Evolutionary conservation across 2,329 filamentous ascomycete genomes (phyloP).

Genomic region (Chrysoporthe puriensis): DNA sequence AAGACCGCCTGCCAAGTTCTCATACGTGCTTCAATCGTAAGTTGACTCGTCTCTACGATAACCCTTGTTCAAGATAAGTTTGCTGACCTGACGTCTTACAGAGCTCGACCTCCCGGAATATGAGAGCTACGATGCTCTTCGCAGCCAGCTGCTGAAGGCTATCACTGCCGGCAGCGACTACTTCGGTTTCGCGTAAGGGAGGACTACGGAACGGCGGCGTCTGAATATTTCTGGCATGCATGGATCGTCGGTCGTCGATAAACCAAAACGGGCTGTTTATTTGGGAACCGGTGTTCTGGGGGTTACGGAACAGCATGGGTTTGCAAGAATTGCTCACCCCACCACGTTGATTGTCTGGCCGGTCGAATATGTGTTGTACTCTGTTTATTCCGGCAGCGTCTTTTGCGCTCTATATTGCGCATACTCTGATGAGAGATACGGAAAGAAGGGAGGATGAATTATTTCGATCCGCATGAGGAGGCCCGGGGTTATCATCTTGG

Average conservation of each 20-base stretch:
- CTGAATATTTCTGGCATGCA: conserved; percentile 7
- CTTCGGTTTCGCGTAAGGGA: conserved; percentile 86
- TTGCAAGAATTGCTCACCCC: conserved; percentile 21
- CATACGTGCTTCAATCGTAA: conserved; percentile 99
- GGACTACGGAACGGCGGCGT: conserved; percentile 10
- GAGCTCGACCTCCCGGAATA: conserved; percentile 98
- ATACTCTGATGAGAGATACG: background rate
- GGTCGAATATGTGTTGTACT: background rate
- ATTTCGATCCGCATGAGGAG: conserved; percentile 4
- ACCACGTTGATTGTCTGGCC: conserved; percentile 20
- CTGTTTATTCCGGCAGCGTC: background rate
- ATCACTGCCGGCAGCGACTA: conserved; percentile 98
- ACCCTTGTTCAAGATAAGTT: background rate
- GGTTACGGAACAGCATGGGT: conserved; percentile 23
- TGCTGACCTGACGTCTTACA: conserved; percentile 42
- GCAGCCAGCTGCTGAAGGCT: conserved; percentile 87
- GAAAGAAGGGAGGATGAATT: background rate
- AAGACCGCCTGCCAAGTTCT: conserved; percentile 91
- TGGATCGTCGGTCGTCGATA: conserved; percentile 7
- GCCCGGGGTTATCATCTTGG: background rate
- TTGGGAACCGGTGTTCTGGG: conserved; percentile 27
- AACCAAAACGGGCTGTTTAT: conserved; percentile 17
- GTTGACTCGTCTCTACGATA: conserved; percentile 43
- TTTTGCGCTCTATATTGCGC: background rate
- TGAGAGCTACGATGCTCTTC: conserved; percentile 89